Conservation (phyloP, 1,139 yeast genomes). For the Magnusiomyces starmeri region DNA sequence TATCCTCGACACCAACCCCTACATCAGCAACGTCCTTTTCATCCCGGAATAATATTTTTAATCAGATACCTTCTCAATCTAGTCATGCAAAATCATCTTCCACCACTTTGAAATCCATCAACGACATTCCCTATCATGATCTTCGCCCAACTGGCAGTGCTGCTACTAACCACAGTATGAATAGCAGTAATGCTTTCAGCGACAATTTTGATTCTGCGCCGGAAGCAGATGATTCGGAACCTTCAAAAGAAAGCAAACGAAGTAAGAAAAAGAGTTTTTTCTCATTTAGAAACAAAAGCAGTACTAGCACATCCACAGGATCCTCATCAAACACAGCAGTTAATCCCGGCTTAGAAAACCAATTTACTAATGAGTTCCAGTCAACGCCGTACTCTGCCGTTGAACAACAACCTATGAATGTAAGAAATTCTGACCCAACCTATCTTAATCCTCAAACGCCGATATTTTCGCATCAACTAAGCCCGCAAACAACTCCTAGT, state of each 20-base stretch:
- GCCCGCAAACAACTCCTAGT: not conserved
- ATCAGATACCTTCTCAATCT: not conserved
- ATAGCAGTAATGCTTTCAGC: not conserved
- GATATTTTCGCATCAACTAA: not conserved
- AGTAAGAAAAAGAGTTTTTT: constrained; percentile 52
- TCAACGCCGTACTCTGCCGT: constrained; percentile 18
- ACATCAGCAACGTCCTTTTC: too few species aligned
- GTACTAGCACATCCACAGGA: constrained; percentile 10
- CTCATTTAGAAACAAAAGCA: constrained; percentile 42
- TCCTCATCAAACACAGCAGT: constrained; percentile 8
- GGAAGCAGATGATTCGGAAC: constrained; percentile 26
- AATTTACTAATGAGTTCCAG: constrained; percentile 7
- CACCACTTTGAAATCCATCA: not conserved
- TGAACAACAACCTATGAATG: constrained; percentile 11
- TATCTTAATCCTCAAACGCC: not conserved
- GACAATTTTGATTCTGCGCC: constrained; percentile 1
- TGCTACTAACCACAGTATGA: not conserved
- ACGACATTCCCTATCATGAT: constrained; percentile 2
- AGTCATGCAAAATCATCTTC: not conserved
- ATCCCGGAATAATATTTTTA: not conserved
- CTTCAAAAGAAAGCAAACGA: constrained; percentile 38
- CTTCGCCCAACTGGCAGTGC: constrained; percentile 11
- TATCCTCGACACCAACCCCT: not conserved
- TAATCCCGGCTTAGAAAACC: not conserved
- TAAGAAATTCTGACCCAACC: not conserved